phyloP scores from a whole-genome alignment of 2,329 filamentous ascomycete genomes.

The Paramyrothecium roridum region DNA sequence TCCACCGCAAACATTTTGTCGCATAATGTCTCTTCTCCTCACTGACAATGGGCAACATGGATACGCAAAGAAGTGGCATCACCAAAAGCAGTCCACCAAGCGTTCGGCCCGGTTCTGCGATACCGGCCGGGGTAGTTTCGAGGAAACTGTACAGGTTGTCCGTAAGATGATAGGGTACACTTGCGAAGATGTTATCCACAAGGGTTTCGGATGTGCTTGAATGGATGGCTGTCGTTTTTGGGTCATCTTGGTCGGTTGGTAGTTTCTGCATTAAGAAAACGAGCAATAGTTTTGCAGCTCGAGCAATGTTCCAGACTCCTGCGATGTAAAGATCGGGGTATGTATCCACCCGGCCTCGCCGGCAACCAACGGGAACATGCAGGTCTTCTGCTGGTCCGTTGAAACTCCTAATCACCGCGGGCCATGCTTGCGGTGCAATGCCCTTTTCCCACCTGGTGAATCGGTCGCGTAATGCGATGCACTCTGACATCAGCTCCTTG shows the following conservation, averaged over 20 bases:
- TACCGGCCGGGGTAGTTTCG: background rate
- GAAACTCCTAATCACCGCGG: background rate
- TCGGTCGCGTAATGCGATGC: background rate
- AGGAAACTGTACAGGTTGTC: background rate
- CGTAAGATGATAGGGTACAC: background rate
- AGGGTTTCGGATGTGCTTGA: background rate
- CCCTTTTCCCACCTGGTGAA: background rate
- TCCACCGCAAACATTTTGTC: background rate
- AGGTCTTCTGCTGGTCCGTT: background rate
- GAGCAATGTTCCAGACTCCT: background rate
- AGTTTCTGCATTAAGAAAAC: background rate
- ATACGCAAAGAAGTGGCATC: background rate
- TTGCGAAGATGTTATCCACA: background rate
- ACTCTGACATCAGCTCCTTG: background rate
- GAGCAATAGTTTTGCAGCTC: background rate
- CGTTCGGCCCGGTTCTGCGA: background rate
- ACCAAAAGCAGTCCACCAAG: background rate
- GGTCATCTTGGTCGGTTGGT: too few species aligned
- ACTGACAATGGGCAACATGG: background rate
- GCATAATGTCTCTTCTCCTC: background rate
- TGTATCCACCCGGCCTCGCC: background rate
- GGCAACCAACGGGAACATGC: background rate
- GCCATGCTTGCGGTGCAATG: background rate
- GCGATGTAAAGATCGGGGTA: background rate
- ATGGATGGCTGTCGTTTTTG: too few species aligned